Evolutionary conservation across 1,139 yeast genomes (phyloP).

Genomic region (Yamadazyma diddensiae): DNA sequence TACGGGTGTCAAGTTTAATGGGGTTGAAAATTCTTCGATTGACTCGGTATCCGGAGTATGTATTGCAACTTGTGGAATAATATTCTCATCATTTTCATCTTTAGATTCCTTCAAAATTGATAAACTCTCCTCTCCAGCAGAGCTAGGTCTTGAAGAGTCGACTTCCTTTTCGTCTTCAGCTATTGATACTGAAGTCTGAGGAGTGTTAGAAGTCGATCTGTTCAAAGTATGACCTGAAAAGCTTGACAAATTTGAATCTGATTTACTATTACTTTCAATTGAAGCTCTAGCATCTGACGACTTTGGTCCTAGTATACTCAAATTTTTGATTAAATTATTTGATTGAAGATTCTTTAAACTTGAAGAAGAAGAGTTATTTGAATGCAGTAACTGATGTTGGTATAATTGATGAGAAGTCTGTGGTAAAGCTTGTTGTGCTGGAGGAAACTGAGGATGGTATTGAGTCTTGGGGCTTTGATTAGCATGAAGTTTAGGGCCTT

Average conservation of each 20-base stretch:
- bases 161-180: conserved; percentile 16
- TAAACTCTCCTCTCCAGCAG: conserved; percentile 9
- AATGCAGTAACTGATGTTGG: conserved; percentile 10
- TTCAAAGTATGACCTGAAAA: conserved; percentile 26
- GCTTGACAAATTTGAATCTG: conserved; percentile 23
- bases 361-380: conserved; percentile 14
- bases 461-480: no score
- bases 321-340: conserved; percentile 12
- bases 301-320: conserved; percentile 10
- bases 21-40: conserved; percentile 8
- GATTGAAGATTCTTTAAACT: conserved; percentile 15
- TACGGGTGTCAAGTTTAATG: conserved; percentile 6
- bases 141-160: conserved; percentile 10
- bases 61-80: conserved; percentile 1
- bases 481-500: no score
- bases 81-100: conserved; percentile 5
- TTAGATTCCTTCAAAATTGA: conserved; percentile 7
- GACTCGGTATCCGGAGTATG: conserved; percentile 8
- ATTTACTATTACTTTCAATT: conserved; percentile 9
- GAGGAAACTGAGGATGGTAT: no score
- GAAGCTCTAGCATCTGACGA: conserved; percentile 12
- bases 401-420: conserved; percentile 9
- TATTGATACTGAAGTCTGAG: conserved; percentile 33
- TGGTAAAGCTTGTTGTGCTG: no score
- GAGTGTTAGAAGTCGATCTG: conserved; percentile 33